Conservation (phyloP, 257 asterid genomes). For the Solanum raphanifolium region DNA sequence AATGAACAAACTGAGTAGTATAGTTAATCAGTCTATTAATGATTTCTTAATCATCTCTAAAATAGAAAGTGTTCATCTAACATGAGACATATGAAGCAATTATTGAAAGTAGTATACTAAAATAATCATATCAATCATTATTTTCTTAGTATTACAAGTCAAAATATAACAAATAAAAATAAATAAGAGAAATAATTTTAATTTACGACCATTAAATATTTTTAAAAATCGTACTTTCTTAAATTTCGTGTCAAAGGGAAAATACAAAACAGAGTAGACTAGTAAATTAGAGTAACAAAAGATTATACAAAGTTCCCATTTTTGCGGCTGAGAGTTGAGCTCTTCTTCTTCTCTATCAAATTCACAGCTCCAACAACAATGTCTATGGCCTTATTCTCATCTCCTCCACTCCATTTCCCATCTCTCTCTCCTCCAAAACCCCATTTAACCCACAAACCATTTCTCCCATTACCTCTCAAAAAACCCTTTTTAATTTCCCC, state of each 20-base stretch:
- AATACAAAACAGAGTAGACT: too few species aligned
- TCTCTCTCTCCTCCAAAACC: slow-evolving; percentile 25
- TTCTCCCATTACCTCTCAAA: slow-evolving; percentile 17
- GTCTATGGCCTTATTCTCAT: slow-evolving; percentile 48
- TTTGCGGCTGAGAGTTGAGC: slow-evolving; percentile 32
- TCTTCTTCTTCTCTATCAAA: not conserved
- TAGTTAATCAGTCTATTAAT: not conserved
- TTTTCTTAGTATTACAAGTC: too few species aligned
- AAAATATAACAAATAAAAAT: too few species aligned
- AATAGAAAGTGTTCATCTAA: not conserved
- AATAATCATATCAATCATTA: too few species aligned
- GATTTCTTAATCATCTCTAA: too few species aligned
- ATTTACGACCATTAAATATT: too few species aligned
- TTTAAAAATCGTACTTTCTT: fast-evolving
- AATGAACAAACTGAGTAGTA: too few species aligned
- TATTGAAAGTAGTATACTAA: too few species aligned
- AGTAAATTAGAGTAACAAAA: too few species aligned
- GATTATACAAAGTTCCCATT: not conserved
- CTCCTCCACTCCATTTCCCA: slow-evolving; percentile 34
- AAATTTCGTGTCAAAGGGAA: too few species aligned
- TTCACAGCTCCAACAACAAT: not conserved
- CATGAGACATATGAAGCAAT: not conserved
- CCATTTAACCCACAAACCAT: slow-evolving; percentile 15
- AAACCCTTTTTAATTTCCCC: slow-evolving; percentile 14
- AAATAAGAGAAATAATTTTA: too few species aligned